Base-by-base conservation (phyloP, 1,284 basidiomycete genomes). In the Gomphus bonarii region DNA sequence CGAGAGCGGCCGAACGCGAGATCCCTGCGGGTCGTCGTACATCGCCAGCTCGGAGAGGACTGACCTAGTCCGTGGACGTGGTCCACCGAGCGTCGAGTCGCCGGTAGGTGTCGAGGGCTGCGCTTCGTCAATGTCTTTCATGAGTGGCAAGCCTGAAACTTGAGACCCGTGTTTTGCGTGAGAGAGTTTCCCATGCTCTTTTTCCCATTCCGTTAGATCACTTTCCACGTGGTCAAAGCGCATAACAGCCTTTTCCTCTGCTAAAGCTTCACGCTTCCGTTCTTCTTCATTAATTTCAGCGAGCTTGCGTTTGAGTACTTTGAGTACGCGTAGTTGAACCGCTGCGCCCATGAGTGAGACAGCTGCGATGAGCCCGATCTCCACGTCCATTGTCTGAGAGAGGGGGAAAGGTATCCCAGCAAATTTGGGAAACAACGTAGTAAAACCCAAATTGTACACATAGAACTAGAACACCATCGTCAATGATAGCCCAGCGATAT, bases 361-460 rank as follows among this genome's bases (percentile, higher is more conserved):
- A 1, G 92, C 84, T 54, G 75, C 88, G 59, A 90, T 81, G 60
- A 97, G 80, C 44, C 93, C 94, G 30, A 98, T 79, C 68, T 97
- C 93, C 63, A 97, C 93, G 68, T 91, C 80, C 89, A 95, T 97
- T 8, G 85, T 85, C 67, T 94, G 91, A 3, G 87, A 81, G 56
- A 95, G 81, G 10, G 90, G 90, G 65, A 91, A 95, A 53, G 78
- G 71, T 55, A 88, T 89, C 59, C 77, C 74, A 14, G 72, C 71
- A 63, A 82, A 91, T 63, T 84, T 87, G 12, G 87, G 82, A 71
- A 95, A 97, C 36, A 97, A 71, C 3, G 73, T 65, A 9, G 74
- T 76, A 70, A 93, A 92, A 18, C 95, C 95, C 48, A 98, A 74
- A 66, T 97, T 97, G 84, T 89, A 95, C 53, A 95, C 75, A 71